These are phyloP conservation scores for Marsdenia floribunda DNA, from an alignment of 257 asterid genomes.

Conservation along the genomic window DNA sequence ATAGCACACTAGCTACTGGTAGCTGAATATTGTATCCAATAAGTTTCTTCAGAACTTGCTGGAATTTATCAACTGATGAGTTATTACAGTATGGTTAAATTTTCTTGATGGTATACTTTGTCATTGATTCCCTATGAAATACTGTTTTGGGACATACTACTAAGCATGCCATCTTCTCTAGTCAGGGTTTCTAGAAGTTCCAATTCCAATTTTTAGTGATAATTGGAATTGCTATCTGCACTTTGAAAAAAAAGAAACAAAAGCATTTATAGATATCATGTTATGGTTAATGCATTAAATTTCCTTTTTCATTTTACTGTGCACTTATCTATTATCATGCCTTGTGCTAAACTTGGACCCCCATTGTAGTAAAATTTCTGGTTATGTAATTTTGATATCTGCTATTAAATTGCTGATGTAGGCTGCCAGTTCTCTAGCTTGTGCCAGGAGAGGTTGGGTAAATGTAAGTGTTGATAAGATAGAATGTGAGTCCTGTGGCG, in stretches of 20 bases:
- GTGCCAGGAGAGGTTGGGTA: constrained; percentile 99
- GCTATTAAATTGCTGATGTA: constrained; percentile 27
- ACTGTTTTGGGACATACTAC: not conserved
- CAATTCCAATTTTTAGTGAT: not conserved
- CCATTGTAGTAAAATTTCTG: constrained; percentile 17
- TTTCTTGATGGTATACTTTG: not conserved
- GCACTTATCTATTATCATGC: not conserved
- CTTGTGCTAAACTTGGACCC: not conserved
- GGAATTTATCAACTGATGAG: not conserved
- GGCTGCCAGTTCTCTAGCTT: constrained; percentile 88
- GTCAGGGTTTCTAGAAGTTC: not conserved
- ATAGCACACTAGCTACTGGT: not conserved
- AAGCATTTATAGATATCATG: not conserved
- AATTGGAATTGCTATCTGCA: not conserved
- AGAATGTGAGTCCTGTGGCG: constrained; percentile 96
- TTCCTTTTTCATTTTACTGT: not conserved
- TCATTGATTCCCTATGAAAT: not conserved
- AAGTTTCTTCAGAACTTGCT: not conserved
- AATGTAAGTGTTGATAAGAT: constrained; percentile 76
- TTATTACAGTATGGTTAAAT: not conserved
- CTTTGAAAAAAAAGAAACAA: not conserved
- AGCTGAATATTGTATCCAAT: not conserved
- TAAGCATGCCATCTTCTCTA: not conserved
- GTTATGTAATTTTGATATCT: not conserved
- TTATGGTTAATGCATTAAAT: not conserved